phyloP scores from a whole-genome alignment of 1,284 basidiomycete genomes.

The Wolfiporia cocos region DNA sequence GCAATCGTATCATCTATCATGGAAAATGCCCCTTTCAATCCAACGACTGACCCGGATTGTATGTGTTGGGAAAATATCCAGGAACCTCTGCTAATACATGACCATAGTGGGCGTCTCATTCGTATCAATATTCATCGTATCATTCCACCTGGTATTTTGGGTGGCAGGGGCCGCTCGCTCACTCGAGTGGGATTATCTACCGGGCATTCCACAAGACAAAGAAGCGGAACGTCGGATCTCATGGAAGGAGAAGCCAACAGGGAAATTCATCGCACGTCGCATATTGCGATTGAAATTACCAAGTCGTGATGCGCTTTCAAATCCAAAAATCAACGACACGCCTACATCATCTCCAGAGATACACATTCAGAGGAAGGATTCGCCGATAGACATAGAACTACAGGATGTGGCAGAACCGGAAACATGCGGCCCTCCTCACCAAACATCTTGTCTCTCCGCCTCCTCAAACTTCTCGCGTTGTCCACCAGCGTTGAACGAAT shows the following conservation, averaged over 20 bases:
- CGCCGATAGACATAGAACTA: too few species aligned
- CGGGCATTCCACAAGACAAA: slow-evolving; percentile 31
- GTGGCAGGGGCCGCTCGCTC: slow-evolving; percentile 31
- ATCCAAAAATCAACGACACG: too few species aligned
- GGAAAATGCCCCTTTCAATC: slow-evolving; percentile 38
- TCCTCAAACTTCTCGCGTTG: too few species aligned
- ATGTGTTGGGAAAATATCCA: slow-evolving; percentile 6
- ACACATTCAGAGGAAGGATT: too few species aligned
- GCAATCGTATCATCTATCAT: slow-evolving; percentile 44
- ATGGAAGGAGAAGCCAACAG: slow-evolving; percentile 35
- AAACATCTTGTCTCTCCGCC: too few species aligned
- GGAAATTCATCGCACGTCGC: slow-evolving; percentile 21
- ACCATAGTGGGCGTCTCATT: slow-evolving; percentile 33
- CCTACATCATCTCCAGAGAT: too few species aligned
- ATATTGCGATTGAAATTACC: slow-evolving; percentile 12
- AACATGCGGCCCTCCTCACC: too few species aligned
- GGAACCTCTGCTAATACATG: background rate
- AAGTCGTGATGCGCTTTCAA: background rate
- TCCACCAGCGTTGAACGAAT: too few species aligned
- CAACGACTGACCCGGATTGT: slow-evolving; percentile 35
- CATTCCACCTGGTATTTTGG: slow-evolving; percentile 34
- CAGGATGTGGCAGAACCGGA: too few species aligned
- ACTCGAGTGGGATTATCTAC: slow-evolving; percentile 33
- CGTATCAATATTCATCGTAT: slow-evolving; percentile 36
- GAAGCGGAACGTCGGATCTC: slow-evolving; percentile 26